Conservation (phyloP, 2,329 filamentous ascomycete species). For the Pseudocercospora fuligena region DNA sequence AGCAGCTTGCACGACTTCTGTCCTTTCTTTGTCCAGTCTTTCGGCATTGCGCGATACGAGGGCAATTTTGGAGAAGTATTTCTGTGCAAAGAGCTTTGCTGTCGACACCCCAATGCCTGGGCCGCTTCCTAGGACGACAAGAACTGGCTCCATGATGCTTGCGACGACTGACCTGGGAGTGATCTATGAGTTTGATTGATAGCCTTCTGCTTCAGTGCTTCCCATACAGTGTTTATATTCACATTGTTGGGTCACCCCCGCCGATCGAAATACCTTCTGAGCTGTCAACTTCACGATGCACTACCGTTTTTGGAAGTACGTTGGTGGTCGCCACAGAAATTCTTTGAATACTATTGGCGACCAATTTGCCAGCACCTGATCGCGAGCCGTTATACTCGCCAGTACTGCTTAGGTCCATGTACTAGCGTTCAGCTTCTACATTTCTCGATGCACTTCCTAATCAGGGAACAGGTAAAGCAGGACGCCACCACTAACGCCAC, state of each 20-base stretch:
- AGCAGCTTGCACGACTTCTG: constrained; percentile 10
- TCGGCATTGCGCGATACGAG: constrained; percentile 24
- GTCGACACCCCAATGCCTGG: constrained; percentile 26
- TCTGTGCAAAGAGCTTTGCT: constrained; percentile 20
- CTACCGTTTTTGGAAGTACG: background rate
- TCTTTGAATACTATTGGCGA: too few species aligned
- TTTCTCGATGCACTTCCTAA: constrained; percentile 15
- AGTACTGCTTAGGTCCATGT: too few species aligned
- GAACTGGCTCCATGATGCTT: constrained; percentile 12
- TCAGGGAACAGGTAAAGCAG: constrained; percentile 9
- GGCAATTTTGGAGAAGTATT: constrained; percentile 19
- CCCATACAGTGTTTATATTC: background rate
- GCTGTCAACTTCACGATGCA: background rate
- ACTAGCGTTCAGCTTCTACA: background rate
- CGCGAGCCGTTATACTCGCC: too few species aligned
- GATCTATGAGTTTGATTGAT: background rate
- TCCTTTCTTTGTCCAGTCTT: constrained; percentile 20
- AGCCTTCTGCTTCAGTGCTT: background rate
- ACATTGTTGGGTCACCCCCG: background rate
- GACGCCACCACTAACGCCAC: too few species aligned
- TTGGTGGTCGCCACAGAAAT: background rate
- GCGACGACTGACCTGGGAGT: background rate
- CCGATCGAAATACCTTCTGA: background rate
- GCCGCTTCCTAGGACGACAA: constrained; percentile 20
- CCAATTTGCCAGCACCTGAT: too few species aligned